A percentile compares a stretch with the other conserved stretches of the same genome.
phyloP scores from a whole-genome alignment of 2,329 filamentous ascomycete species.

The Claviceps sorghi region DNA sequence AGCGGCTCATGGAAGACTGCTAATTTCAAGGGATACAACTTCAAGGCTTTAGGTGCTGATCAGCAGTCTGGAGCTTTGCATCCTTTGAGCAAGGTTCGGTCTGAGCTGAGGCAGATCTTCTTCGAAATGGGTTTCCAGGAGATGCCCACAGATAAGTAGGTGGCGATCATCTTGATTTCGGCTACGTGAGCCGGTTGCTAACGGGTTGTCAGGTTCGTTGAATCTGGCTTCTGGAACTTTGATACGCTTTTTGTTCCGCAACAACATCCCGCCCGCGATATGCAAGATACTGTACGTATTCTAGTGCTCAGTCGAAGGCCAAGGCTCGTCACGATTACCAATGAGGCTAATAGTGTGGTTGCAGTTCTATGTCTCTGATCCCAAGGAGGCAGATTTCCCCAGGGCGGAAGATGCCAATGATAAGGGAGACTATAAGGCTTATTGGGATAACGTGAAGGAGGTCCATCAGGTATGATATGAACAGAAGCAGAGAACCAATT shows the following conservation, averaged over 20 bases:
- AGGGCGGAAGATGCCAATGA: conserved; percentile 27
- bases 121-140: conserved; percentile 98
- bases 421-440: conserved; percentile 60
- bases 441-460: conserved; percentile 74
- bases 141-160: conserved; percentile 72
- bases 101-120: conserved; percentile 95
- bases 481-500: background rate
- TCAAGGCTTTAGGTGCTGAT: conserved; percentile 54
- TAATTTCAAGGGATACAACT: conserved; percentile 69
- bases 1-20: conserved; percentile 85
- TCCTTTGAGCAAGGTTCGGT: conserved; percentile 82
- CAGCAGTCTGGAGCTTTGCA: conserved; percentile 48
- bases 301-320: background rate
- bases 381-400: conserved; percentile 57
- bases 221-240: conserved; percentile 97
- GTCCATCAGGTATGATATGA: conserved; percentile 50
- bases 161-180: no score
- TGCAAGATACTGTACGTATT: conserved; percentile 60
- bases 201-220: conserved; percentile 45
- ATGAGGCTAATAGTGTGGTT: background rate
- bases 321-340: background rate
- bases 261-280: conserved; percentile 91
- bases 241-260: conserved; percentile 88
- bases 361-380: conserved; percentile 85
- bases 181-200: background rate